Evolutionary conservation across 1,284 basidiomycete genomes (phyloP), one percentile per base, ranked within the genome.

Genomic region (Ganoderma sp.): DNA sequence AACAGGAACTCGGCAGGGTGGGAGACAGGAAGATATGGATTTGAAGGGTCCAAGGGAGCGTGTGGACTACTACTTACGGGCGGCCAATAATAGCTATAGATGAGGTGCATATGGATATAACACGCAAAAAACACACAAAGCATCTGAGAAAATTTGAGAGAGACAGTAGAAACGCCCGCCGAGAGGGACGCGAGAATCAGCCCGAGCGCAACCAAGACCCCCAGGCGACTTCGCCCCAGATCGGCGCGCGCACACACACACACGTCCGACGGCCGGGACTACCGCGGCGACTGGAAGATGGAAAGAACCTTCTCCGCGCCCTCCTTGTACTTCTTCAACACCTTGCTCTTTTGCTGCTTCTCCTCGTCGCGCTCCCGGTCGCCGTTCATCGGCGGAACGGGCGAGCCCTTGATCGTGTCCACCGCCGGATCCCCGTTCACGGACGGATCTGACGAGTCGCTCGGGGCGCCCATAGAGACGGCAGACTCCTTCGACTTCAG

Each of bases 221-320:
- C 22, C 57, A 45, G 41, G 45, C 58, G 42, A 65, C 41, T 43
- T 28, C 28, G 56, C 32, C 32, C 32, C 28, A 48, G 54, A 67
- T 52, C 19, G 3, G 19, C 39, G 22, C 48, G 28, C 48, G 48
- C 45, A 19, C 17, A 22, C 28, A 22, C 28, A n/a, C 37, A 32
- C 25, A 54, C 39, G n/a, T 9, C 52, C 52, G 5, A 22, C n/a
- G 39, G 22, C 37, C n/a, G 39, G 65, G 65, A 71, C 67, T 69
- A 78, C 72, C 85, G 84, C 63, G 84, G 85, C 63, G 85, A 82
- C 61, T 90, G 89, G 78, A 94, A 93, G 70, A 94, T 82, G 41
- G 91, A 91, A 69, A 93, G 84, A 67, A 94, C 84, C 75, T 93
- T 93, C 82, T 93, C 92, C 14, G 91, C 90, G 68, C 89, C 90